Conservation (phyloP, 2,329 filamentous ascomycete genomes). For the Penicillium sp. region DNA sequence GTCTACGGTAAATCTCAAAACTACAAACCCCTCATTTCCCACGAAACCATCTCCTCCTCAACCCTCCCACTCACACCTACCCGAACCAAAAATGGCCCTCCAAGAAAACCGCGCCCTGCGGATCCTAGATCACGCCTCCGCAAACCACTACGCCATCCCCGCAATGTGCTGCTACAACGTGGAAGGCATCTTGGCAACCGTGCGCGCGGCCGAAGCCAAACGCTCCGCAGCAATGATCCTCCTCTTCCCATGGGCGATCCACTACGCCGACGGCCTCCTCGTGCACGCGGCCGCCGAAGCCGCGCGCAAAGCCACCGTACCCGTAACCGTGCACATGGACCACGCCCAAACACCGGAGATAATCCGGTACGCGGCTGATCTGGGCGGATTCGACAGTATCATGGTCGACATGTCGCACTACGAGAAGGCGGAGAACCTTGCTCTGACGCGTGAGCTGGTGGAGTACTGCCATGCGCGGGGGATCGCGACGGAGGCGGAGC, state of each 20-base stretch:
- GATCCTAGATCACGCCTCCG: conserved; percentile 57
- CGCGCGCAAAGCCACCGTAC: conserved; percentile 56
- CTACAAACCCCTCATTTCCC: not conserved
- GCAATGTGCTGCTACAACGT: conserved; percentile 67
- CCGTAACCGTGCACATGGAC: conserved; percentile 64
- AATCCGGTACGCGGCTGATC: conserved; percentile 59
- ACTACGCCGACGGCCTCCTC: conserved; percentile 60
- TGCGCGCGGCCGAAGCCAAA: conserved; percentile 66
- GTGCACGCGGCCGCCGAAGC: conserved; percentile 57
- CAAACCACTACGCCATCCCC: conserved; percentile 58
- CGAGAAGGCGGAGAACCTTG: conserved; percentile 67
- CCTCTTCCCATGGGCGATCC: conserved; percentile 71
- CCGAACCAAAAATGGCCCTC: conserved; percentile 39
- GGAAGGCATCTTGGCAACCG: conserved; percentile 67
- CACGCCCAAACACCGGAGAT: conserved; percentile 64
- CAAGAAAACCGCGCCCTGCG: conserved; percentile 53
- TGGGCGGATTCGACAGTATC: conserved; percentile 66
- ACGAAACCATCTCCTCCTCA: not conserved
- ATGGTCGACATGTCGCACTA: conserved; percentile 78
- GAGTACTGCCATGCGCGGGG: conserved; percentile 62
- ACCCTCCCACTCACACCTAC: conserved; percentile 7
- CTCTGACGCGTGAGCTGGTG: conserved; percentile 61
- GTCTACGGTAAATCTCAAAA: not conserved
- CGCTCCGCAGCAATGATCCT: conserved; percentile 68
- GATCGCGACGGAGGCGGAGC: conserved; percentile 69